phyloP scores from a whole-genome alignment of 2,329 filamentous ascomycete genomes.

The Beauveria bassiana region DNA sequence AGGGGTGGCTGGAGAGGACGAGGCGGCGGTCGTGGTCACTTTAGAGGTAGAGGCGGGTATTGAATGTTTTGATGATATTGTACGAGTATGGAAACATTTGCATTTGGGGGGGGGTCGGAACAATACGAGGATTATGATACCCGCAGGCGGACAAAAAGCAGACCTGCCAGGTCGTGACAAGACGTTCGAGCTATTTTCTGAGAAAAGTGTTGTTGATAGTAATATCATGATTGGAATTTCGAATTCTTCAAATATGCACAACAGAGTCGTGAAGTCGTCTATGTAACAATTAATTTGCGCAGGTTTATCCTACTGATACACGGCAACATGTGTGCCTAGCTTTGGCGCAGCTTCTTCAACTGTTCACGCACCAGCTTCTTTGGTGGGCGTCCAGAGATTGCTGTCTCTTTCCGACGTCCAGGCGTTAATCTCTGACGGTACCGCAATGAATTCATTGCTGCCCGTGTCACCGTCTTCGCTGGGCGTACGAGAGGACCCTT shows the following conservation, averaged over 20 bases:
- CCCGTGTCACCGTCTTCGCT: conserved; percentile 27
- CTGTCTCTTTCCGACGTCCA: conserved; percentile 35
- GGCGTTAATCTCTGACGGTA: conserved; percentile 34
- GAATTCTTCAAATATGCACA: conserved; percentile 14
- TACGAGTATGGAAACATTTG: background rate
- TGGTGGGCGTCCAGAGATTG: conserved; percentile 36
- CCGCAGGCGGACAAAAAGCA: background rate
- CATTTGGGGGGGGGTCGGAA: background rate
- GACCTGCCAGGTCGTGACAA: background rate
- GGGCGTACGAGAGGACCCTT: conserved; percentile 28
- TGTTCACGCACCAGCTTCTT: background rate
- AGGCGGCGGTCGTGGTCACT: conserved; percentile 23
- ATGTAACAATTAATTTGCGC: conserved; percentile 18
- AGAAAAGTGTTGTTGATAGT: background rate
- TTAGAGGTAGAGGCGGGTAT: conserved; percentile 27
- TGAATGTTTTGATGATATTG: background rate
- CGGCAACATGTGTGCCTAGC: background rate
- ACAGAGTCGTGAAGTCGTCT: conserved; percentile 25
- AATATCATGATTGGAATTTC: background rate
- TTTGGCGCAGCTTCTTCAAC: background rate
- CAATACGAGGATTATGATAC: conserved; percentile 1
- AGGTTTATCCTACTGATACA: conserved; percentile 17
- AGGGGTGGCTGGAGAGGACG: conserved; percentile 31
- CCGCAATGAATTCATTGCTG: conserved; percentile 42
- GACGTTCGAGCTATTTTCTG: background rate